Evolutionary conservation across 2,329 filamentous ascomycete species (phyloP), one percentile per base, ranked within the genome.

Genomic region (Trichoderma arundinaceum): DNA sequence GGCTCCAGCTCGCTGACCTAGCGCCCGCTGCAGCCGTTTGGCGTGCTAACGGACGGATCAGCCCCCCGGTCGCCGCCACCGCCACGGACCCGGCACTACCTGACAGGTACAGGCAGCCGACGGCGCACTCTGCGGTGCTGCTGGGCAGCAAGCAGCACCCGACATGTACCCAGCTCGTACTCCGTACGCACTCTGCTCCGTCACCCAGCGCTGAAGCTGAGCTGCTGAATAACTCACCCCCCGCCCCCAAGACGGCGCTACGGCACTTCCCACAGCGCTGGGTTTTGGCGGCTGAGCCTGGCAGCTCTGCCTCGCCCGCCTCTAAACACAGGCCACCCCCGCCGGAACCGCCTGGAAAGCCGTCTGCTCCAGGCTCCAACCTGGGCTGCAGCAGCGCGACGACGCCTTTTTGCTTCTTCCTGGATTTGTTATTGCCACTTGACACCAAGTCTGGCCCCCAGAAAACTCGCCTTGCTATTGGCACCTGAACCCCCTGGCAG

Each of bases 181-280:
- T 33, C 49, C 7, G 7, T 19, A n/a, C n/a, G 2, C 28, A 56
- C 33, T 28, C 33, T 28, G 22, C 22, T 28, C 22, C 22, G 22
- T 28, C 22, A 3, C 22, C 22, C 22, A 35, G 35, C 13, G 38
- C 53, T 32, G 53, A 9, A 46, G 41, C 41, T 17, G 43, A 8
- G 54, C 54, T 46, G 41, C 58, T 32, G 46, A 17, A 51, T 41
- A 51, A 41, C 38, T 19, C 13, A 22, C 22, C 35, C 58, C 48
- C 59, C 46, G 33, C 59, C 48, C 48, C 59, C n/a, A 44, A 63
- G 54, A 44, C 59, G 59, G 39, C 49, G 51, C 59, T 46, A 54
- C 49, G 59, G 59, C 49, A 43, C 28, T 62, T 53, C 22, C 59
- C 22, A 53, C 38, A 53, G 35, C 48, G 58, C 35, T 62, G 58